Evolutionary conservation across 441 rosid species (phyloP), one percentile per base, ranked within the genome.

Genomic region (Pelargonium fulgidum): DNA sequence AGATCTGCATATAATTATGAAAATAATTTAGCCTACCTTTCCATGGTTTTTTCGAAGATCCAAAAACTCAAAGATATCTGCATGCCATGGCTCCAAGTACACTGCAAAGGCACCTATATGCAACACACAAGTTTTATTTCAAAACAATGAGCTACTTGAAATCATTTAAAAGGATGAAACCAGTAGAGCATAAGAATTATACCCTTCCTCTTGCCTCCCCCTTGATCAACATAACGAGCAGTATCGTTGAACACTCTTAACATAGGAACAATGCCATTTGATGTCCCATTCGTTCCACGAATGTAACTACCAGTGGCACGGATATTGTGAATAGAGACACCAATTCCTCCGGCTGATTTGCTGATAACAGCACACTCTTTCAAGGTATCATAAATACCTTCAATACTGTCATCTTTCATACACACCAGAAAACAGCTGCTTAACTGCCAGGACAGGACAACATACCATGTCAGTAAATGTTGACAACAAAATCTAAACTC

Each of bases 141-240:
- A 58, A 69, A 9, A 11, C 20, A 16, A 39, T 14, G 29, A 7
- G 64, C 6, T 63, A 56, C 13, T 13, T 59, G 0, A 47, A 16
- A 7, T 14, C 2, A 16, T 2, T 39, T 11, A 4, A 44, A 61
- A 16, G 68, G 2, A 14, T 44, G 12, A 65, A 65, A 58, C 16
- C 10, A 48, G 20, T 58, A 22, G n/a, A 56, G 2, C 8, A 73
- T 33, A 7, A 42, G 59, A n/a, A 72, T 50, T 45, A 29, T 78
- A 89, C 98, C 98, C 78, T 92, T 92, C 64, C 98, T 85, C 84
- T 90, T 92, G 78, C 98, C 98, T 4, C 96, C 98, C 63, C 98
- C 98, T 85, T 90, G 96, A 67, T 92, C 96, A 79, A 90, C 96
- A 73, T 89, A 89, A 66, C 94, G 94, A 54, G 98, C 98, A 78